A percentile compares a stretch with the other conserved stretches of the same genome.
Conservation (phyloP, 1,284 basidiomycete genomes). For the Athelia sp. region DNA sequence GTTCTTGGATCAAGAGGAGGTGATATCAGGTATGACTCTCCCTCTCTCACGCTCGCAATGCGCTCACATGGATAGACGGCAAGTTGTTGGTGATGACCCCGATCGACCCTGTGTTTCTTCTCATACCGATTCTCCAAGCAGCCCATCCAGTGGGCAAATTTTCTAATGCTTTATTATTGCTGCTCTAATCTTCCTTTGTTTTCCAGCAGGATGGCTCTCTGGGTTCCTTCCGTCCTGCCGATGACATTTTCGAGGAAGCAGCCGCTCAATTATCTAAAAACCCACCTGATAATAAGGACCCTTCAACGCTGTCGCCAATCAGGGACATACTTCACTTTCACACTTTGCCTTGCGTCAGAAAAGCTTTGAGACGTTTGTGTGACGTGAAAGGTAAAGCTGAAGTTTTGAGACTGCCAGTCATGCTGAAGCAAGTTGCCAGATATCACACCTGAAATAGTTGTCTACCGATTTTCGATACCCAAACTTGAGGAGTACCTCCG, state of each 20-base stretch:
- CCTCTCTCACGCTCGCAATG: neutral
- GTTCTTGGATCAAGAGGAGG: constrained; percentile 62
- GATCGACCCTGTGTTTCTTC: constrained; percentile 72
- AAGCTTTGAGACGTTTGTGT: constrained; percentile 36
- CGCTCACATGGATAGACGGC: constrained; percentile 50
- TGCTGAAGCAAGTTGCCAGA: constrained; percentile 33
- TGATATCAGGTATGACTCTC: constrained; percentile 52
- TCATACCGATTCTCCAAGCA: constrained; percentile 59
- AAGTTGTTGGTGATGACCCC: constrained; percentile 72
- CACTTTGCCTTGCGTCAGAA: constrained; percentile 45
- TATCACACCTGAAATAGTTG: constrained; percentile 58
- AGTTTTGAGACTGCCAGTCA: neutral
- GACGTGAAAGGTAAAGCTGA: constrained; percentile 12
- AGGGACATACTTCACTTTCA: constrained; percentile 50
- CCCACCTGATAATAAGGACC: constrained; percentile 18
- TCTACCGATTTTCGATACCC: constrained; percentile 59
- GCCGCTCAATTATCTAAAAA: constrained; percentile 29
- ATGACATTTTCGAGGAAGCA: constrained; percentile 70
- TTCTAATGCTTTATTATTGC: neutral
- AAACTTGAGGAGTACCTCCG: constrained; percentile 50
- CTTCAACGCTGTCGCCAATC: constrained; percentile 19
- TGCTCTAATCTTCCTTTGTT: constrained; percentile 1
- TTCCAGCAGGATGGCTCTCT: constrained; percentile 34
- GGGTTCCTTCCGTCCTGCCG: constrained; percentile 53
- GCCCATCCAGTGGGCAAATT: constrained; percentile 36